Percentiles rank a stretch among this genome's conserved stretches.
Conservation (phyloP, 225 moss, liverwort and hornwort species). For the Climacium dendroides region DNA sequence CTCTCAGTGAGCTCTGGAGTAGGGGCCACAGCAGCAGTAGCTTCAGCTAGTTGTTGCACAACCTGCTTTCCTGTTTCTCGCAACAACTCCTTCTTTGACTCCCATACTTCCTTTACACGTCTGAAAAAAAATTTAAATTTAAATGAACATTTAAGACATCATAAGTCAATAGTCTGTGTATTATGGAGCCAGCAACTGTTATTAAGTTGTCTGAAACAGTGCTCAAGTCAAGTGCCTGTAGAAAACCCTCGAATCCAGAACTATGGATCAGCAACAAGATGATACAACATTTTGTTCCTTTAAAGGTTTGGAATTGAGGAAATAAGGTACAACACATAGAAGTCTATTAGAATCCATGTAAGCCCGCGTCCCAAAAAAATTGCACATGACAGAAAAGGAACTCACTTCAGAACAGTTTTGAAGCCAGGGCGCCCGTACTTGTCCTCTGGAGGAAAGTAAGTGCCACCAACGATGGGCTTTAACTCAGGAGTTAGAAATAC, state of each 20-base stretch:
- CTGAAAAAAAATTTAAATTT: constrained; percentile 7
- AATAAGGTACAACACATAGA: background rate
- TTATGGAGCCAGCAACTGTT: background rate
- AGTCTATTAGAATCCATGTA: background rate
- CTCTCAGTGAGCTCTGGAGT: constrained; percentile 66
- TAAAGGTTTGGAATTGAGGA: background rate
- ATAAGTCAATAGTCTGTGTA: background rate
- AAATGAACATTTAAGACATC: background rate
- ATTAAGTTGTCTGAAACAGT: background rate
- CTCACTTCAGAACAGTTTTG: constrained; percentile 87
- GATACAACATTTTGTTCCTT: background rate
- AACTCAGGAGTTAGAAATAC: constrained; percentile 95
- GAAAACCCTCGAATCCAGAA: background rate
- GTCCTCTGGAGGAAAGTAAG: constrained; percentile 96
- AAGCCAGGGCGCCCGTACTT: constrained; percentile 93
- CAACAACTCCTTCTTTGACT: constrained; percentile 70
- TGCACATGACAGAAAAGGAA: background rate
- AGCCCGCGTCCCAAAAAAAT: background rate
- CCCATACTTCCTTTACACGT: constrained; percentile 98
- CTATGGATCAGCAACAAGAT: background rate
- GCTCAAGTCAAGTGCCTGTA: background rate
- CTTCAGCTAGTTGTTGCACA: constrained; percentile 83
- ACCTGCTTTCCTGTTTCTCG: constrained; percentile 92
- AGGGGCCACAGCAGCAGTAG: constrained; percentile 55
- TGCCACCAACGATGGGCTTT: constrained; percentile 98